Base-by-base conservation (phyloP, 2,329 filamentous ascomycete species). In the Colletotrichum gloeosporioides region DNA sequence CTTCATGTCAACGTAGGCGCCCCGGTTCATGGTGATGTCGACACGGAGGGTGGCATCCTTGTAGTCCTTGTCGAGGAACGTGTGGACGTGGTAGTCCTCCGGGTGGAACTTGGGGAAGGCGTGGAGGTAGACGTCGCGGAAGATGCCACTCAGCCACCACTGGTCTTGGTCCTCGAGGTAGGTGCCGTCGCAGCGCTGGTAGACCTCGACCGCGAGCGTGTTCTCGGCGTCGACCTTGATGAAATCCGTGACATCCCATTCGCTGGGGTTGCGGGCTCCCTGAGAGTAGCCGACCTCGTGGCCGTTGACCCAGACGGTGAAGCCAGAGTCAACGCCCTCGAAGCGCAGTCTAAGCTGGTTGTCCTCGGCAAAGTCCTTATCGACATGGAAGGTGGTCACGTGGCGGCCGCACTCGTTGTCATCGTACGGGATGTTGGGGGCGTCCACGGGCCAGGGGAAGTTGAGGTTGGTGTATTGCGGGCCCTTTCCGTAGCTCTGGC, bases 151-250 rank as follows among this genome's bases (percentile, higher is more conserved):
- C 7, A 94, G 83, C 90, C 92, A 92, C 92, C 93, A 94, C 82
- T 94, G 91, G 79, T 94, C 92, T 77, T 90, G 92, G 76, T 95
- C 93, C 80, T 95, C 93, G 39, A 95, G 90, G 77, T 95, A 95
- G 25, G 90, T 92, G 4, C 93, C 94, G 80, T 95, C 92, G 39
- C 91, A 95, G 79, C 91, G 91, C 81, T 95, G 93, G 77, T 95
- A 95, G 0, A 95, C 93, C 67, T 92, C 89, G 0, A 95, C 93
- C 4, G 90, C 89, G 4, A 95, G 82, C 2, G 85, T 86, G 77
- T 94, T 95, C 62, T 87, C 83, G 1, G 83, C 82, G 2, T 84
- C 80, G 4, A 83, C 55, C 2, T 84, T 81, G 3, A 95, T 84
- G 36, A 87, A 83, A 0, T 85, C 78, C 0, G 93, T 92, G 8